Evolutionary conservation across 768 basidiomycete genomes (phyloP), one percentile per base, ranked within the genome.

Genomic region (Termitomyces sp.): DNA sequence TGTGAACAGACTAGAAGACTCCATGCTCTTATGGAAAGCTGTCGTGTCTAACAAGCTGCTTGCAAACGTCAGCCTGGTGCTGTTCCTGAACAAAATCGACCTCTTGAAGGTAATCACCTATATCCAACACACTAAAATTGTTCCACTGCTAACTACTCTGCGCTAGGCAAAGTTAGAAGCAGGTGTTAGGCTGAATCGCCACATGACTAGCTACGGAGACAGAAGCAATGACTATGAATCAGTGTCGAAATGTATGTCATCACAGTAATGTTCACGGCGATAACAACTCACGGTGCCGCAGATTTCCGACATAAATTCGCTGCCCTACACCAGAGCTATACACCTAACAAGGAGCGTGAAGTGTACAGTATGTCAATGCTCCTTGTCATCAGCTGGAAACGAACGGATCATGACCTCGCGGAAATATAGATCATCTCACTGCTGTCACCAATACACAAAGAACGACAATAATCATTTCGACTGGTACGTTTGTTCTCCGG

Each of bases 61-160:
- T 36, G 79, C 81, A 39, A 81, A 85, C 51, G 91, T 93, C 63
- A 89, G 86, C 72, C 84, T 94, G 63, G 84, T 94, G 18, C 79
- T 93, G 65, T 94, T 94, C 71, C 71, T 93, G 64, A 92, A 92
- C 75, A 92, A 93, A 74, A 84, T 84, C 62, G 92, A 94, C 71
- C 79, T 93, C 49, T 78, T 93, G 42, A 83, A 85, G 80, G 90
- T 85, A 4, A 24, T 45, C n/a, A 69, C 56, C 75, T 63, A 20
- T 38, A 55, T 33, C 58, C 24, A 20, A 55, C 12, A 36, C 12
- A 57, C n/a, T 55, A 11, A 22, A 35, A 28, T 13, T 12, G 18
- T 32, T 57, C 32, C 11, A 16, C 22, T 20, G 16, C 60, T 54
- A 36, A 59, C 60, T 39, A 53, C 18, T 53, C 63, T 51, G 52